Evolutionary conservation across 305 asterid species (phyloP).

Genomic region (Striga hermonthica): DNA sequence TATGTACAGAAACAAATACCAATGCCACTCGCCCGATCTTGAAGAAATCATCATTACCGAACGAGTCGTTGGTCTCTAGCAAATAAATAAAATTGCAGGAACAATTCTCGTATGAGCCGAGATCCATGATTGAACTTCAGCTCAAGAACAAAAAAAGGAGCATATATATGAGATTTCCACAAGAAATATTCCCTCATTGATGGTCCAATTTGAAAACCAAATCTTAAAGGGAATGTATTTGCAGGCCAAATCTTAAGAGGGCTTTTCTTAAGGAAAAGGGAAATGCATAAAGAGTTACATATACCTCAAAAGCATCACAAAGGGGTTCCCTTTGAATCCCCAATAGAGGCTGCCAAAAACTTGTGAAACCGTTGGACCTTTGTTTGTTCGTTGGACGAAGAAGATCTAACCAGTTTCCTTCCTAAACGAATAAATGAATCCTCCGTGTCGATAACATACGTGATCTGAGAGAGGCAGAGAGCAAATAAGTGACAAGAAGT

Average conservation of each 20-base stretch:
- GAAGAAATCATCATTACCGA: slow-evolving; percentile 24
- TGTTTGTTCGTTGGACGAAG: slow-evolving; percentile 29
- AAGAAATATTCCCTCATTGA: background rate
- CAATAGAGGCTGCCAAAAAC: slow-evolving; percentile 31
- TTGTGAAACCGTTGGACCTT: slow-evolving; percentile 39
- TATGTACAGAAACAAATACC: slow-evolving; percentile 43
- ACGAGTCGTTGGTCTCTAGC: slow-evolving; percentile 29
- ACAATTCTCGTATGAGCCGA: slow-evolving; percentile 17
- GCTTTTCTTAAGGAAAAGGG: no score
- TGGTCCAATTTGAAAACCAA: background rate
- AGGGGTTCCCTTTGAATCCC: slow-evolving; percentile 9
- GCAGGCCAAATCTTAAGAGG: background rate
- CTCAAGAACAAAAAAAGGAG: slow-evolving; percentile 2
- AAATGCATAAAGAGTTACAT: background rate
- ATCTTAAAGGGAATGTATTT: background rate
- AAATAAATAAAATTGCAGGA: slow-evolving; percentile 32
- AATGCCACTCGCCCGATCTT: slow-evolving; percentile 31
- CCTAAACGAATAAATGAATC: slow-evolving; percentile 45
- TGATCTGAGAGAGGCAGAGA: slow-evolving; percentile 45
- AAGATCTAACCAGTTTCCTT: slow-evolving; percentile 28
- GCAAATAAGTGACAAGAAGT: slow-evolving; percentile 11
- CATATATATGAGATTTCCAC: background rate
- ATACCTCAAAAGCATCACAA: slow-evolving; percentile 25
- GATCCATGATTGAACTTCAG: slow-evolving; percentile 25
- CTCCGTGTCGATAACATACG: slow-evolving; percentile 50